Evolutionary conservation across 371 early-diverging fungal species (phyloP).

Genomic region (Circinella minor): DNA sequence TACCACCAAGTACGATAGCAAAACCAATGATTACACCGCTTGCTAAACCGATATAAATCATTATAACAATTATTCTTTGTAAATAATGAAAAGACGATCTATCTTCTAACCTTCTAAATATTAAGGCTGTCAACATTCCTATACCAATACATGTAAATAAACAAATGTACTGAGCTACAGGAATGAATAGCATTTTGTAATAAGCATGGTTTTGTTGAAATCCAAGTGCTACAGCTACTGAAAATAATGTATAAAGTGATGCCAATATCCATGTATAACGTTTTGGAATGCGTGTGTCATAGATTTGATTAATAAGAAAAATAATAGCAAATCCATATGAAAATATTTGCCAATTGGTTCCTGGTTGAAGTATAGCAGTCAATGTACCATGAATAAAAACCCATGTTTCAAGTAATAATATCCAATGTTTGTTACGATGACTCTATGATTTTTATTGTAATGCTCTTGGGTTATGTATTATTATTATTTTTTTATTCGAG

Average conservation of each 20-base stretch:
- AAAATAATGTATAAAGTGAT: constrained; percentile 21
- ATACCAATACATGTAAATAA: constrained; percentile 25
- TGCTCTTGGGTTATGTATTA: background rate
- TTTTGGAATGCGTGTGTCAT: constrained; percentile 28
- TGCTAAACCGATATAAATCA: constrained; percentile 15
- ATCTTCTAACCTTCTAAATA: background rate
- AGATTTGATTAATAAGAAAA: constrained; percentile 44
- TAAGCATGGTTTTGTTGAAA: constrained; percentile 34
- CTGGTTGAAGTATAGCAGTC: constrained; percentile 50
- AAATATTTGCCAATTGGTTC: constrained; percentile 48
- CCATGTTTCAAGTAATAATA: constrained; percentile 40
- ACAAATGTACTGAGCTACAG: constrained; percentile 40
- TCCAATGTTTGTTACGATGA: constrained; percentile 45
- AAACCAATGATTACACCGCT: constrained; percentile 27
- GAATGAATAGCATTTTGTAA: constrained; percentile 44
- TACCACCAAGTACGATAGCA: constrained; percentile 36
- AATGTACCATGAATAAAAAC: constrained; percentile 47
- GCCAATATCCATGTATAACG: constrained; percentile 17
- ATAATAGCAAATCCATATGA: constrained; percentile 42
- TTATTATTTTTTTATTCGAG: background rate
- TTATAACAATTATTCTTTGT: constrained; percentile 5
- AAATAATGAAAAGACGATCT: background rate
- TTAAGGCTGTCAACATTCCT: constrained; percentile 20
- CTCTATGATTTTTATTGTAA: constrained; percentile 20
- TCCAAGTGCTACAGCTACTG: constrained; percentile 25